Evolutionary conservation across 108 stramenopile genomes (phyloP), one percentile per base, ranked within the genome.

Genomic region (Cyclotella choctawhatcheeana): DNA sequence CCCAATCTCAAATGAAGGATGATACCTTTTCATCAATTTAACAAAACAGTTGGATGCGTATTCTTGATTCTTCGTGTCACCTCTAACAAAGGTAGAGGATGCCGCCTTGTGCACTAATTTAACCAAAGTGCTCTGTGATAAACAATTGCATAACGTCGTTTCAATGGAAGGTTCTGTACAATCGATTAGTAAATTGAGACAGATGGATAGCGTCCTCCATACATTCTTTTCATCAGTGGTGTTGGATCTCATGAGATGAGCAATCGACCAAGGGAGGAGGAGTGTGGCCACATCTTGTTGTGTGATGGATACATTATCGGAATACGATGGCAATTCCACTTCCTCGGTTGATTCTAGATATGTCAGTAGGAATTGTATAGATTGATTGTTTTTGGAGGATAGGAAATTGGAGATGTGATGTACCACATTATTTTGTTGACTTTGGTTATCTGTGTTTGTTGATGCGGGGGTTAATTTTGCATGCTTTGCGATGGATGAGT

Each of bases 251-350:
- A 71, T 45, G 0, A 78, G 22, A 52, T 69, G 69, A 58, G 64
- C 34, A 1, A 78, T 58, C 0, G 78, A 79, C 78, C 78, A 79
- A 16, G 78, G 78, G 16, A 79, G 55, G 32, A 79, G 43, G 6
- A 79, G 35, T 3, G 78, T 44, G 17, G 78, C 78, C 22, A 79
- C 64, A 45, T 79, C 78, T 45, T 67, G 58, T 18, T 55, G 54
- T 21, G 78, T 66, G 25, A 78, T 58, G 48, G 12, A 55, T 20
- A 30, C 22, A 20, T 60, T 18, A 21, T 20, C 20, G 30, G 3
- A 12, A 17, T 51, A n/a, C 37, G 5, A 47, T 20, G 32, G 52
- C 37, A 1, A 16, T 52, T 27, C 29, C 24, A 0, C 7, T 31
- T 5, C 21, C 29, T 16, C 29, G 10, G 21, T 2, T 14, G 44